phyloP scores from a whole-genome alignment of 2,329 filamentous ascomycete genomes.

The Chaetoscypha palmicola region DNA sequence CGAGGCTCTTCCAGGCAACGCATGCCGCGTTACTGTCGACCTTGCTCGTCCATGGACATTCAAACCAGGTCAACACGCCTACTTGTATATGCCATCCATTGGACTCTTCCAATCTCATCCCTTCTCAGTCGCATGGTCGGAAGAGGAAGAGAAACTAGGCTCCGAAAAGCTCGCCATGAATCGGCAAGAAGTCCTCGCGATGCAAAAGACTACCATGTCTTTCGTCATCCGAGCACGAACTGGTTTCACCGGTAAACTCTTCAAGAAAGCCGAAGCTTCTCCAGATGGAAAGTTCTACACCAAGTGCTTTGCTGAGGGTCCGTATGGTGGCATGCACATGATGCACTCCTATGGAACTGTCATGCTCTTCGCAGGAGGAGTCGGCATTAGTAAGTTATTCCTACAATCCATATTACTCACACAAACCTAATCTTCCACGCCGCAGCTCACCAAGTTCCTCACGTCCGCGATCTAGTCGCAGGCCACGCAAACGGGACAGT shows the following conservation, averaged over 20 bases:
- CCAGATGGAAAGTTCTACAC: slow-evolving; percentile 56
- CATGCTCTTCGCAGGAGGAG: slow-evolving; percentile 72
- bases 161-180: slow-evolving; percentile 52
- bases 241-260: slow-evolving; percentile 65
- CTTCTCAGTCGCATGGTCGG: slow-evolving; percentile 73
- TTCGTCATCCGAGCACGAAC: slow-evolving; percentile 68
- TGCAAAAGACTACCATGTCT: slow-evolving; percentile 58
- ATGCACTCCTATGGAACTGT: slow-evolving; percentile 72
- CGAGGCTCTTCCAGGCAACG: slow-evolving; percentile 70
- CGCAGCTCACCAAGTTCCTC: slow-evolving; percentile 64
- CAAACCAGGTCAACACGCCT: slow-evolving; percentile 69
- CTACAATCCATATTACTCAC: no score
- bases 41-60: slow-evolving; percentile 73
- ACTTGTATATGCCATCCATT: slow-evolving; percentile 68
- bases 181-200: slow-evolving; percentile 50
- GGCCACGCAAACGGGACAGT: slow-evolving; percentile 63
- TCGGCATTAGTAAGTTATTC: slow-evolving; percentile 53
- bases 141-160: slow-evolving; percentile 49
- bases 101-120: slow-evolving; percentile 71
- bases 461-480: slow-evolving; percentile 63
- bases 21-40: slow-evolving; percentile 64
- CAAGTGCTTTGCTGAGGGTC: slow-evolving; percentile 65
- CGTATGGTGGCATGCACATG: slow-evolving; percentile 66
- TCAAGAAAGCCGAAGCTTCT: slow-evolving; percentile 56
- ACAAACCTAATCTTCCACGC: no score